These are phyloP conservation scores for Thelonectria discophora DNA, from an alignment of 2,329 filamentous ascomycete species.

Conservation along the genomic window DNA sequence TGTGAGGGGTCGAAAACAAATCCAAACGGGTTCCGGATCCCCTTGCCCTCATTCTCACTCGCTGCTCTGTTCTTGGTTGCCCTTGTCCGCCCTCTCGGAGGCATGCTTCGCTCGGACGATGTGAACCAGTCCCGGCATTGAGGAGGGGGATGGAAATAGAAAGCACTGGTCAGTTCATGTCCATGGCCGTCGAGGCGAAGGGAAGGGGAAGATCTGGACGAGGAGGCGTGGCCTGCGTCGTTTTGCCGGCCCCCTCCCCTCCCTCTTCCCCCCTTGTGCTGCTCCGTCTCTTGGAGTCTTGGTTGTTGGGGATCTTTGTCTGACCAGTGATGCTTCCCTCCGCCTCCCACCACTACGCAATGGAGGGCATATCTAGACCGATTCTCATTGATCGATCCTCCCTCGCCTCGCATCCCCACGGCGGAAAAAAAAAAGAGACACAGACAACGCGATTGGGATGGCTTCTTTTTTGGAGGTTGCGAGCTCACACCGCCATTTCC, in stretches of 20 bases:
- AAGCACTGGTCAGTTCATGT: slow-evolving; percentile 12
- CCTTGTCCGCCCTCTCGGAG: neutral
- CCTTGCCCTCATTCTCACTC: slow-evolving; percentile 12
- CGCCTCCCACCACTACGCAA: slow-evolving; percentile 4
- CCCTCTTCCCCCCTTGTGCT: slow-evolving; percentile 6
- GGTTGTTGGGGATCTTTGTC: slow-evolving; percentile 3
- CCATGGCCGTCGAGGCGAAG: slow-evolving; percentile 12
- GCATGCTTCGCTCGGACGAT: slow-evolving; percentile 26
- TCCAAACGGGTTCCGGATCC: neutral
- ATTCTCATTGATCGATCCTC: slow-evolving; percentile 17
- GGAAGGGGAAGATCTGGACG: slow-evolving; percentile 9
- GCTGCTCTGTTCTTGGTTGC: neutral
- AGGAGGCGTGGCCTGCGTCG: slow-evolving; percentile 11
- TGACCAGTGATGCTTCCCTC: slow-evolving; percentile 3
- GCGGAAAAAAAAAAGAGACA: slow-evolving; percentile 29
- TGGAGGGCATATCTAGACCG: slow-evolving; percentile 9
- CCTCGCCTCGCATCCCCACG: slow-evolving; percentile 18
- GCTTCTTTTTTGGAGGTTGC: slow-evolving; percentile 24
- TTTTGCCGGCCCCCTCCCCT: slow-evolving; percentile 8
- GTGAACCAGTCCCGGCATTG: slow-evolving; percentile 28
- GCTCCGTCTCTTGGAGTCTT: slow-evolving; percentile 1
- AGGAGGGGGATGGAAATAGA: slow-evolving; percentile 16
- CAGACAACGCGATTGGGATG: slow-evolving; percentile 31
- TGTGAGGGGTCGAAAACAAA: neutral
- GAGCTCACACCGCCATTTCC: slow-evolving; percentile 39